Base-by-base conservation (phyloP, 805 yeast species). In the Citeromyces nyonsensis region DNA sequence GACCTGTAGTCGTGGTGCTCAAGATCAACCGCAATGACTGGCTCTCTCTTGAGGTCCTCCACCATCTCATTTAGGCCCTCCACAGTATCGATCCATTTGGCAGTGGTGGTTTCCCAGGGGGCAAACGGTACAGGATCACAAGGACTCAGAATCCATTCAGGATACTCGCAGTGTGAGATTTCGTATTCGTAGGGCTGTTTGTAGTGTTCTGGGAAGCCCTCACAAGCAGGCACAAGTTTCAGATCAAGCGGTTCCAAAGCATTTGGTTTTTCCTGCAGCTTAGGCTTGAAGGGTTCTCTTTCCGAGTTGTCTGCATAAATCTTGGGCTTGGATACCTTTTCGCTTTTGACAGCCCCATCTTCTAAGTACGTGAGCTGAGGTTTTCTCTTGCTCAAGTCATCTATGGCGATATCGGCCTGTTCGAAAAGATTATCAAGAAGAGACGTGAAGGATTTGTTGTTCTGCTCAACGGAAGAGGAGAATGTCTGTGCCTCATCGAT, bases 1-100 rank as follows among this genome's bases (percentile, higher is more conserved):
- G 95, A 65, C 51, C 96, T 66, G 49, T 69, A 79, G 47, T 86
- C 96, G 48, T 91, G 98, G 53, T 91, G 98, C 48, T 91, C 99
- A 38, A 91, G 66, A 62, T 91, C 99, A 10, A 91, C 78, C 2
- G 97, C 98, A 26, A 91, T 69, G 35, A 72, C 94, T 2, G 60
- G 54, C 35, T 63, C 61, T 3, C 50, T 46, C 33, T 52, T 48
- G 29, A 91, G 58, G 5, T 63, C 66, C 1, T 54, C 48, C 1
- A 83, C 40, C 78, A 91, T 68, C 5, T 47, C 51, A 1, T 55
- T 44, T 15, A 91, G 49, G 15, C 58, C 54, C 14, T 63, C 73
- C 1, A 57, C 52, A 2, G 65, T 61, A 40, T 80, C 85, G 1
- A 91, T 80, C 82, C 91, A 83, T 2, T 58, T 63, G 10, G 88